A percentile compares a stretch with the other conserved stretches of the same genome.
Conservation (phyloP, 2,329 filamentous ascomycete genomes). For the Ascochyta rabiei region DNA sequence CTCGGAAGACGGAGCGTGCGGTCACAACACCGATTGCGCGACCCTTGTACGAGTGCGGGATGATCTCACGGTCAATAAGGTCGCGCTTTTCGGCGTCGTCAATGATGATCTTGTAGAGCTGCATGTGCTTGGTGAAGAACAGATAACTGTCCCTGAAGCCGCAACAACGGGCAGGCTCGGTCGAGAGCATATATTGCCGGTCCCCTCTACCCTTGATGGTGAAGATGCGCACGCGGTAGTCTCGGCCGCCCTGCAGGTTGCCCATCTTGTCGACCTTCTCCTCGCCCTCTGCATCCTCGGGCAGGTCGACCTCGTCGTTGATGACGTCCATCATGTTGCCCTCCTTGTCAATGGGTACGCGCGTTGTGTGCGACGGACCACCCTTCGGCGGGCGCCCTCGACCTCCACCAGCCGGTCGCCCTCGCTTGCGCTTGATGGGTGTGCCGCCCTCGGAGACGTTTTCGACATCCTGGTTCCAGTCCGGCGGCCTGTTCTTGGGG, state of each 20-base stretch:
- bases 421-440: constrained; percentile 56
- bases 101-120: constrained; percentile 97
- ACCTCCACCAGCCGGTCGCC: constrained; percentile 58
- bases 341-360: constrained; percentile 90
- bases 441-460: constrained; percentile 57
- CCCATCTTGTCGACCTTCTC: constrained; percentile 92
- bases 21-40: constrained; percentile 96
- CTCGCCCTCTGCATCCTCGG: constrained; percentile 86
- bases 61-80: constrained; percentile 92
- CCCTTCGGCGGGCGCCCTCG: constrained; percentile 77
- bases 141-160: constrained; percentile 98
- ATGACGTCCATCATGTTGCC: constrained; percentile 90
- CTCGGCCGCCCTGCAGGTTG: constrained; percentile 78
- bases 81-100: constrained; percentile 97
- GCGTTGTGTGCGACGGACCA: constrained; percentile 74
- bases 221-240: constrained; percentile 96
- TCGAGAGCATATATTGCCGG: constrained; percentile 96
- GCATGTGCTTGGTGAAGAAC: constrained; percentile 97
- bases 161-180: constrained; percentile 93
- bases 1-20: constrained; percentile 92
- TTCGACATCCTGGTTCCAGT: constrained; percentile 66
- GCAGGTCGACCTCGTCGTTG: constrained; percentile 88
- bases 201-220: constrained; percentile 83
- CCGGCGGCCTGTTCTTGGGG: constrained; percentile 81
- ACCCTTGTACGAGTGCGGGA: constrained; percentile 98